Evolutionary conservation across 2,329 filamentous ascomycete genomes (phyloP), one percentile per base, ranked within the genome.

Genomic region (Kalmusia sp.): DNA sequence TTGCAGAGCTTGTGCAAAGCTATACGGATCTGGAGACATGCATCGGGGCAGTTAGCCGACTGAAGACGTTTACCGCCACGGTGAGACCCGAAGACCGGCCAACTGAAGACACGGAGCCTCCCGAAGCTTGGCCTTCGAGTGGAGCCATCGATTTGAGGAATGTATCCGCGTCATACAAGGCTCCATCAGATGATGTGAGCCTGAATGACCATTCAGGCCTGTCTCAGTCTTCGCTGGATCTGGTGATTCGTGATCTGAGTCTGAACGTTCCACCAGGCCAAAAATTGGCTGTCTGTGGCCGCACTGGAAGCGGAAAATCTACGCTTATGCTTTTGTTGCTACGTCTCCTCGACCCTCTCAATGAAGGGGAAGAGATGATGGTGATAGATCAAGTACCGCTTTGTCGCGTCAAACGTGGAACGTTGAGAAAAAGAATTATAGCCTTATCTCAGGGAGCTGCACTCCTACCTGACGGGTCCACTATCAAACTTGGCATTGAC

Each of bases 361-460:
- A n/a, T n/a, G n/a, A n/a, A n/a, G n/a, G n/a, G n/a, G n/a, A n/a
- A n/a, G n/a, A n/a, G n/a, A n/a, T n/a, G n/a, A n/a, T n/a, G n/a
- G n/a, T n/a, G n/a, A n/a, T n/a, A n/a, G n/a, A n/a, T n/a, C n/a
- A n/a, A n/a, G n/a, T n/a, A n/a, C n/a, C n/a, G n/a, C n/a, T n/a
- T n/a, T n/a, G n/a, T n/a, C n/a, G n/a, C n/a, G n/a, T n/a, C n/a
- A n/a, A n/a, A n/a, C n/a, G n/a, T 5, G 69, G 80, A 15, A 59
- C 65, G 0, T 65, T 84, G n/a, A 79, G 83, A 14, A 65, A 73
- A 7, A 69, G 76, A 0, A 66, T 84, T 6, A 75, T 76, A 12
- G 73, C 75, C 1, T 66, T 84, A 3, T 79, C 82, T 0, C 82
- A 85, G 66, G 82, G 84, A 41, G 72, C 80, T 0, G 77, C 82